A percentile compares a stretch with the other conserved stretches of the same genome.
phyloP scores from a whole-genome alignment of 2,329 filamentous ascomycete genomes.

The Arthrobotrys musiformis region DNA sequence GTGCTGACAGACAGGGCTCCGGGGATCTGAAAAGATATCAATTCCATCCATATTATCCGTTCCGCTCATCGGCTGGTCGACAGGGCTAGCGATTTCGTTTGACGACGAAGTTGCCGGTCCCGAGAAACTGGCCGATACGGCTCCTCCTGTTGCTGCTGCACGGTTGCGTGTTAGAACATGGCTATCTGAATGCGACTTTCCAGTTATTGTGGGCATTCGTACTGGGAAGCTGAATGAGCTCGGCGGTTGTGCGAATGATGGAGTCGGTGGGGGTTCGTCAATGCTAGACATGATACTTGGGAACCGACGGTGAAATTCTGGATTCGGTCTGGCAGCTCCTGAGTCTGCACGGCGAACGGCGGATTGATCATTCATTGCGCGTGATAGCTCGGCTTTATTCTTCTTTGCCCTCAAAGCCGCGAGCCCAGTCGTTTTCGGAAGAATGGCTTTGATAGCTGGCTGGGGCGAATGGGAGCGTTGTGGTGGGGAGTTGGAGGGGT shows the following conservation, averaged over 20 bases:
- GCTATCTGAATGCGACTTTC: conserved; percentile 42
- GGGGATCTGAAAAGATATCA: conserved; percentile 58
- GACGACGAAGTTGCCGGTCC: conserved; percentile 51
- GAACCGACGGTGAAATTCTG: conserved; percentile 53
- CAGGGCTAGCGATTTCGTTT: conserved; percentile 55
- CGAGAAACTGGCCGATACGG: conserved; percentile 41
- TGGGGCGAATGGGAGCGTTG: conserved; percentile 44
- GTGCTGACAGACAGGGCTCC: conserved; percentile 57
- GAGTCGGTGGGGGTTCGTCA: conserved; percentile 53
- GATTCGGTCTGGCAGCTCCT: conserved; percentile 39
- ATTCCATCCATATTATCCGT: conserved; percentile 48
- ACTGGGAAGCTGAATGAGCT: conserved; percentile 51
- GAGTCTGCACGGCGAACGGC: conserved; percentile 21
- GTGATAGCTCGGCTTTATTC: conserved; percentile 45
- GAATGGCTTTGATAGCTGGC: conserved; percentile 36
- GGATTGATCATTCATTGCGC: conserved; percentile 48
- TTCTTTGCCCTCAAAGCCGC: conserved; percentile 43
- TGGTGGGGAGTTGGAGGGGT: conserved; percentile 26
- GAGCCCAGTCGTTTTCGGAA: conserved; percentile 34
- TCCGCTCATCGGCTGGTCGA: conserved; percentile 39
- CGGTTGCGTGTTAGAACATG: conserved; percentile 39
- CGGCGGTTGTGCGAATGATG: conserved; percentile 44
- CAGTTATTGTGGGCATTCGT: conserved; percentile 46
- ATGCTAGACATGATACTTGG: conserved; percentile 53
- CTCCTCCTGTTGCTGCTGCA: conserved; percentile 16